Base-by-base conservation (phyloP, 345 rosid species). In the Bretschneidera sinensis region DNA sequence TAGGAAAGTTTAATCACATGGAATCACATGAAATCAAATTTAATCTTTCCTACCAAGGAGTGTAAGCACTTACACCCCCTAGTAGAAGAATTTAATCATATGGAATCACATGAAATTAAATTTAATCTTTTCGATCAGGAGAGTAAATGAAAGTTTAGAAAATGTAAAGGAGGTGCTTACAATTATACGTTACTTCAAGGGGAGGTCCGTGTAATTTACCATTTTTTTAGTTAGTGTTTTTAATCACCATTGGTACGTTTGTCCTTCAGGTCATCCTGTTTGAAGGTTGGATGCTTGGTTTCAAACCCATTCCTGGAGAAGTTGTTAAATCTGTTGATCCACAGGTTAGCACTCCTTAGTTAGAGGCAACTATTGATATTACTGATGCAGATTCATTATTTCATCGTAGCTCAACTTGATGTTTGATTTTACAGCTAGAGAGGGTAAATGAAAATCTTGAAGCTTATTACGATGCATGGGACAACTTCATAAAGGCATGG, bases 211-310 rank as follows among this genome's bases (percentile, higher is more conserved):
- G n/a, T n/a, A 22, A 24, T 25, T 14, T 25, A 23, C 14, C 8
- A 28, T 2, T 28, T 39, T 39, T 39, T 13, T 9, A 39, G 5
- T 24, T n/a, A 54, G 18, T 22, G 34, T n/a, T n/a, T n/a, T n/a
- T n/a, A n/a, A n/a, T n/a, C n/a, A 21, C 2, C 25, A 21, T 14
- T 20, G 67, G 22, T 24, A 0, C 13, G 48, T 48, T 24, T 47
- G 61, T 68, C 51, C 25, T 67, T 57, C 64, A 88, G 97, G 97
- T 78, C 63, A 70, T 91, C 66, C 77, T 95, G 48, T 95, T 82
- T 48, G 99, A 95, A 74, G 99, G 97, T 39, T 95, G 99, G 99
- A 91, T 95, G 97, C 97, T 86, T 51, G 97, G 99, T 50, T 95
- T 95, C 70, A 91, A 81, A 59, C 95, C 97, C 10, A 66, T 79